These are phyloP conservation scores for Cerrena zonata DNA, from an alignment of 1,284 basidiomycete genomes.

Conservation along the genomic window DNA sequence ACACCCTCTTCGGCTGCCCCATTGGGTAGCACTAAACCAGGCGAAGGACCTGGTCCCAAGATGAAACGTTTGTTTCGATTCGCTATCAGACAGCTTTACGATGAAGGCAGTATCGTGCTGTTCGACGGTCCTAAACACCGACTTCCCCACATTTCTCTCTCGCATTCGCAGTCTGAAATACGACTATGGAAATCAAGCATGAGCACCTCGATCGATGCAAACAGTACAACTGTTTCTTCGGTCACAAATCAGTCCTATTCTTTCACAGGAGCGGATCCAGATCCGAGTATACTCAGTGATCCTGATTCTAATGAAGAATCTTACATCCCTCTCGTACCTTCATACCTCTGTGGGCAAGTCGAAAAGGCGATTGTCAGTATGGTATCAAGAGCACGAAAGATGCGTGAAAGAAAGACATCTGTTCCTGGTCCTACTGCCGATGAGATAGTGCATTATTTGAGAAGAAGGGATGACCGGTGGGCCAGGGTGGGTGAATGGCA, in stretches of 20 bases:
- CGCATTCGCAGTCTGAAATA: slow-evolving; percentile 4
- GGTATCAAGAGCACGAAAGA: slow-evolving; percentile 14
- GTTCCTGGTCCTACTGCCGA: slow-evolving; percentile 40
- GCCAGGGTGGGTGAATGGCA: slow-evolving; percentile 54
- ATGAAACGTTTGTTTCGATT: slow-evolving; percentile 60
- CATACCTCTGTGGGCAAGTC: slow-evolving; percentile 43
- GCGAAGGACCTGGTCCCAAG: slow-evolving; percentile 27
- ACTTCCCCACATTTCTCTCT: slow-evolving; percentile 13
- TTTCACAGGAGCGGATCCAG: slow-evolving; percentile 35
- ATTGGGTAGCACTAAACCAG: slow-evolving; percentile 7
- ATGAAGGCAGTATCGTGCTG: slow-evolving; percentile 62
- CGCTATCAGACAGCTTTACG: slow-evolving; percentile 54
- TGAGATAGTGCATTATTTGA: slow-evolving; percentile 43
- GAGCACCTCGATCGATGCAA: slow-evolving; percentile 16
- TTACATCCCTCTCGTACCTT: slow-evolving; percentile 55
- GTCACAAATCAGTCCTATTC: slow-evolving; percentile 18
- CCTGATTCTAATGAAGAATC: slow-evolving; percentile 52
- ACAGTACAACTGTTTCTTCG: slow-evolving; percentile 20
- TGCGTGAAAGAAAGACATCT: not conserved
- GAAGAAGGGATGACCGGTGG: slow-evolving; percentile 55
- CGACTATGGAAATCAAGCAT: slow-evolving; percentile 14
- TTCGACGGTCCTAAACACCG: slow-evolving; percentile 53
- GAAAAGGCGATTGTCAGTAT: slow-evolving; percentile 40
- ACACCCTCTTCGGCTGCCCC: not conserved
- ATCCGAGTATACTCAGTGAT: slow-evolving; percentile 58